Evolutionary conservation across 176 grass and related monocot species (phyloP), one percentile per base, ranked within the genome.

Genomic region (Pontederia paniculata): DNA sequence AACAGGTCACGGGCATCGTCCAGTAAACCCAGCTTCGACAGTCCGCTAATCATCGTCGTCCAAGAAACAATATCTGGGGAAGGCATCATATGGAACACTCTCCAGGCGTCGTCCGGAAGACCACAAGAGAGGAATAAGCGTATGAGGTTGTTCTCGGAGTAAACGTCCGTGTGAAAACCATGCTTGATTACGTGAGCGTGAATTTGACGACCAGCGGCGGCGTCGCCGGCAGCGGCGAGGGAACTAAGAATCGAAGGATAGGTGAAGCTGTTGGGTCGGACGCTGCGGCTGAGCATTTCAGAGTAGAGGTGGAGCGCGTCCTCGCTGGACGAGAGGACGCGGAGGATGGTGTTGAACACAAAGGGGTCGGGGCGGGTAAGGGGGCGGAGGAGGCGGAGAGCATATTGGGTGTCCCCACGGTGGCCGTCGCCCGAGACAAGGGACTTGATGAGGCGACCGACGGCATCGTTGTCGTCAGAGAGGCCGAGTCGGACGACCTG

Each of bases 41-140:
- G 62, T 9, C 89, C 84, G 17, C 75, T 61, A 48, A 88, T 76
- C 84, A 95, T 88, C 8, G 89, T 84, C 20, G 84, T 95, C 89
- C 89, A 88, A 0, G 89, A 72, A 13, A 88, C 74, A 25, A 94
- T 75, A 56, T 81, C 77, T 19, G 63, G 58, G 49, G 9, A 10
- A 1, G 16, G 2, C 6, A 67, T 48, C 9, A 42, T 42, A 46
- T n/a, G 19, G 62, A 94, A 79, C 44, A 79, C 63, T n/a, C 68
- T 52, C 55, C 28, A 56, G 2, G 84, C 72, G 58, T 80, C 83
- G 58, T 66, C 75, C 0, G 71, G 62, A 19, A 79, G 78, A 15
- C 44, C 66, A 56, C 76, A 81, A 42, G 65, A 28, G 62, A 88
- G 56, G 69, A 88, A 95, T 2, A 83, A 74, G 21, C 70, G 60